Evolutionary conservation across 2,329 filamentous ascomycete genomes (phyloP), one percentile per base, ranked within the genome.

Genomic region (Chaetomiaceae sp.): DNA sequence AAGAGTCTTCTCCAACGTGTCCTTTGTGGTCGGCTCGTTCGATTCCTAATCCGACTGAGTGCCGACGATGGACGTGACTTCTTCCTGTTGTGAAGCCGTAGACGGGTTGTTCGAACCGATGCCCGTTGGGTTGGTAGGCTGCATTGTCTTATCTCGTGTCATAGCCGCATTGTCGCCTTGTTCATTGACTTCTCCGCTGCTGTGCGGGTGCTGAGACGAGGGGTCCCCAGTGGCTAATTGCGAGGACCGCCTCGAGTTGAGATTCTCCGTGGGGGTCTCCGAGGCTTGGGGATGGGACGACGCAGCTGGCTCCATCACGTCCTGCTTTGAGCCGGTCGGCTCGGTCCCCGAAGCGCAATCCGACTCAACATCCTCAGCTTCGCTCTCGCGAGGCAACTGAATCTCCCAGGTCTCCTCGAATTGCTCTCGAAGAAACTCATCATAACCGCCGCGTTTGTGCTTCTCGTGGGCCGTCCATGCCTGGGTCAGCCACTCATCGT

Each of bases 401-500:
- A 73, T 67, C 0, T 64, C 70, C 78, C 79, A 82, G 23, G 75
- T 73, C 2, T 70, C 64, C 60, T 73, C 68, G 52, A 82, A 77
- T 48, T 72, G 72, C 2, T 65, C 60, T 9, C 69, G 64, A 27
- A 79, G 65, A 47, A 71, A 75, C 3, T 73, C 71, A 53, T 81
- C 73, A 55, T 79, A 82, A 2, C 75, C 68, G 4, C 80, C 80
- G 1, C 67, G 62, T 46, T 67, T 69, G 51, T 78, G 75, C 61
- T 71, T 69, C 49, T 72, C 68, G 55, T 81, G 76, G 0, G 80
- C 79, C 4, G 64, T 63, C 69, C 75, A 80, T 1, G 80, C 79
- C 51, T 75, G 69, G 14, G 62, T 66, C 7, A 83, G 71, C 79
- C 79, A 82, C 13, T 72, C 70, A 1, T 72, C 70, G 57, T 81